These are phyloP conservation scores for Globisporangium perplexum DNA, from an alignment of 352 stramenopile genomes.

Conservation along the genomic window DNA sequence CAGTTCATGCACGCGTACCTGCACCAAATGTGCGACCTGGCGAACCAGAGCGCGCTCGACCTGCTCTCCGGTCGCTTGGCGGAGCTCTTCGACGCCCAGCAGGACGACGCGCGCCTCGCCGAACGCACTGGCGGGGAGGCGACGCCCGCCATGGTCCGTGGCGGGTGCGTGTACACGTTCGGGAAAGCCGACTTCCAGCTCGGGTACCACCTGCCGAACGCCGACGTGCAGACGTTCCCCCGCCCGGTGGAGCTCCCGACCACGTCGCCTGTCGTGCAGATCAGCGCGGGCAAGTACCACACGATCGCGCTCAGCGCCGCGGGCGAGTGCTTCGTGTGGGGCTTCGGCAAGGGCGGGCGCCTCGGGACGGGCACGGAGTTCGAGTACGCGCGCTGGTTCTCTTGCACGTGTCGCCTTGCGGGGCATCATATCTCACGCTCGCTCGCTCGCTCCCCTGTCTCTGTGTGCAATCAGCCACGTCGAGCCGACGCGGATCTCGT, in stretches of 20 bases:
- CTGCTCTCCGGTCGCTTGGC: constrained; percentile 30
- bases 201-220: constrained; percentile 78
- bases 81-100: constrained; percentile 11
- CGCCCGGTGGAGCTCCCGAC: constrained; percentile 55
- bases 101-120: constrained; percentile 2
- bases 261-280: constrained; percentile 42
- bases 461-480: constrained; percentile 22
- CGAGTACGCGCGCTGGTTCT: constrained; percentile 32
- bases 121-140: background rate
- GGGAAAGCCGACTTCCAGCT: constrained; percentile 85
- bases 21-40: constrained; percentile 45
- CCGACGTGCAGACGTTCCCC: constrained; percentile 62
- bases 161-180: constrained; percentile 68
- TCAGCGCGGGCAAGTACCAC: constrained; percentile 80
- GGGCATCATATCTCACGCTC: no score
- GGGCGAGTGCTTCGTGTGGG: constrained; percentile 75
- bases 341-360: constrained; percentile 75
- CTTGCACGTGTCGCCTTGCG: no score
- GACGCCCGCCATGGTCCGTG: constrained; percentile 3
- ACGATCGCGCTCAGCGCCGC: constrained; percentile 58
- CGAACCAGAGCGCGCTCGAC: constrained; percentile 56
- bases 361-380: constrained; percentile 74
- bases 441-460: background rate
- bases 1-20: constrained; percentile 49
- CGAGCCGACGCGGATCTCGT: constrained; percentile 44